Evolutionary conservation across 1,139 yeast genomes (phyloP).

Genomic region (Geotrichum candidum): DNA sequence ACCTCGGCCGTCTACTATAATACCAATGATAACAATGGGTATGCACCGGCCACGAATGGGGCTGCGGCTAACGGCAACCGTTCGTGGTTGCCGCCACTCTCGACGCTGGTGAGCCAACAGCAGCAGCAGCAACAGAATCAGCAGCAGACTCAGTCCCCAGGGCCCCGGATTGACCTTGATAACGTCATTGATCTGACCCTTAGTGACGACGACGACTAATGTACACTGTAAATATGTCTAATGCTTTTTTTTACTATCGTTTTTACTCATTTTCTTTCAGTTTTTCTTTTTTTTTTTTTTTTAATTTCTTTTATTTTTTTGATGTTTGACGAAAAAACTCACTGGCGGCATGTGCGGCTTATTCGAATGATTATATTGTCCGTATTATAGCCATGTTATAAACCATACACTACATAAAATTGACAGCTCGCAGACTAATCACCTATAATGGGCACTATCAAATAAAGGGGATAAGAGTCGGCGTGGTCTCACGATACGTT

Average conservation of each 20-base stretch:
- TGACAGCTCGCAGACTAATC: neutral
- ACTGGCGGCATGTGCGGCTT: neutral
- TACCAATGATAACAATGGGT: neutral
- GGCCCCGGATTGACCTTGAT: neutral
- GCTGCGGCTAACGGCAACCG: neutral
- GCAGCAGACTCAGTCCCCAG: neutral
- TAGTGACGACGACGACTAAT: slow-evolving; percentile 9
- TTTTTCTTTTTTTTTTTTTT: neutral
- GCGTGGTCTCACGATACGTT: slow-evolving; percentile 46
- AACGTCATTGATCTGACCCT: slow-evolving; percentile 11
- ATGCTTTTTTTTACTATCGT: neutral
- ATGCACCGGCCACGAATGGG: neutral
- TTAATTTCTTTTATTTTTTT: neutral
- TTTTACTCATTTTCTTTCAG: neutral
- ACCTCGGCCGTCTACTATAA: too few relatives aligned
- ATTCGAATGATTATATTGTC: neutral
- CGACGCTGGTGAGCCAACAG: neutral
- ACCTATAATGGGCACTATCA: slow-evolving; percentile 19
- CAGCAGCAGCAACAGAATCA: neutral
- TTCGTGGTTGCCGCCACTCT: neutral
- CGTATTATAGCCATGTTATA: neutral
- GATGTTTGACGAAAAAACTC: neutral
- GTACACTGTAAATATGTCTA: neutral
- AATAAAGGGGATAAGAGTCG: slow-evolving; percentile 62
- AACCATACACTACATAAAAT: too few relatives aligned